Evolutionary conservation across 805 yeast genomes (phyloP).

Genomic region (Nakazawaea pomicola): DNA sequence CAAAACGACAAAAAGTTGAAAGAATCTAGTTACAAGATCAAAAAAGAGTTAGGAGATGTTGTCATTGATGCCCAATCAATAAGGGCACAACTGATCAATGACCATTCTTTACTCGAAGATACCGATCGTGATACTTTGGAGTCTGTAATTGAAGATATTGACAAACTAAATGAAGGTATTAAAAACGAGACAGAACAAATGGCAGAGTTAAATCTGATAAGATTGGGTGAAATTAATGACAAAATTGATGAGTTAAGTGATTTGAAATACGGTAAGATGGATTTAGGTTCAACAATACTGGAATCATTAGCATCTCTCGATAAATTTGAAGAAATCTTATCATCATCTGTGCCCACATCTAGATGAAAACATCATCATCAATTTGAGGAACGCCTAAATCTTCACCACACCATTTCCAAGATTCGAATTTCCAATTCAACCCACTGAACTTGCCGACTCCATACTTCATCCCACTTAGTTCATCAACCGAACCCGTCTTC

Average conservation of each 20-base stretch:
- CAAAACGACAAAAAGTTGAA: conserved; percentile 10
- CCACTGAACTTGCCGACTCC: conserved; percentile 71
- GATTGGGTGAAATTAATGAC: conserved; percentile 16
- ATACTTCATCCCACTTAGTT: conserved; percentile 57
- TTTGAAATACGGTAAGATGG: conserved; percentile 21
- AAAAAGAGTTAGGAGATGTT: neutral
- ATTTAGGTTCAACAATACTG: conserved; percentile 17
- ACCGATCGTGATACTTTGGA: conserved; percentile 10
- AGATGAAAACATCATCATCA: conserved; percentile 2
- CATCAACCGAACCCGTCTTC: conserved; percentile 51
- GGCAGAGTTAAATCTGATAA: no score
- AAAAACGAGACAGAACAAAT: no score
- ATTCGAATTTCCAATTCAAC: conserved; percentile 85
- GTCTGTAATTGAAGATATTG: conserved; percentile 19
- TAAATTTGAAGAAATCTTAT: no score
- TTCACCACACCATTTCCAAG: conserved; percentile 64
- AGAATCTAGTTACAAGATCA: conserved; percentile 1
- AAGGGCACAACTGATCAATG: no score
- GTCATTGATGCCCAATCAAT: no score
- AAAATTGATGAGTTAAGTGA: conserved; percentile 25
- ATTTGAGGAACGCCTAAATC: conserved; percentile 12
- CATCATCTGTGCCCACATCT: no score
- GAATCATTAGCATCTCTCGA: conserved; percentile 16
- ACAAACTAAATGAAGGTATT: conserved; percentile 22
- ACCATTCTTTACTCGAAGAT: neutral